These are phyloP conservation scores for Pseudevernia furfuracea DNA, from an alignment of 495 filamentous ascomycete species.

Conservation along the genomic window DNA sequence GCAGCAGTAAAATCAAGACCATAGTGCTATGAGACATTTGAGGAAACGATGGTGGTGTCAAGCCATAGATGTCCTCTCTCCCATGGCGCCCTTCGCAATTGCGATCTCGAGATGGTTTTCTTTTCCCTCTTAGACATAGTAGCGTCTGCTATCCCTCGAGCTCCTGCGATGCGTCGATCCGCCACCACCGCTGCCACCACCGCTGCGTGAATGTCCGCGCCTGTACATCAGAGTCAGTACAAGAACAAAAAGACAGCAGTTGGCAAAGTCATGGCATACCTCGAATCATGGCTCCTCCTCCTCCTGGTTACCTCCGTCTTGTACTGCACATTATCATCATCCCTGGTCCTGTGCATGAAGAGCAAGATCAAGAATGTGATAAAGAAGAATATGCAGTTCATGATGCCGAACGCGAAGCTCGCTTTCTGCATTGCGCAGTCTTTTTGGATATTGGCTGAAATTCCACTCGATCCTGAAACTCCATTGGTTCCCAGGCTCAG, in stretches of 20 bases:
- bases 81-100: not conserved
- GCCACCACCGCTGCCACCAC: slow-evolving; percentile 25
- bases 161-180: slow-evolving; percentile 24
- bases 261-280: slow-evolving; percentile 13
- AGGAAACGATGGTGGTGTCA: not conserved
- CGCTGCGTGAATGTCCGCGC: slow-evolving; percentile 29
- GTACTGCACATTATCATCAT: slow-evolving; percentile 32
- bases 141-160: slow-evolving; percentile 26
- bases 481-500: slow-evolving; percentile 57
- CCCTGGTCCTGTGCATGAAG: slow-evolving; percentile 43
- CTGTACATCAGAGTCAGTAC: slow-evolving; percentile 12
- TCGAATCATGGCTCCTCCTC: slow-evolving; percentile 39
- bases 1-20: not conserved
- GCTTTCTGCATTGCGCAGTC: slow-evolving; percentile 85
- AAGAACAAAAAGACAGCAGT: not conserved
- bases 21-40: slow-evolving; percentile 6
- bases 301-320: slow-evolving; percentile 36
- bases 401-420: slow-evolving; percentile 76
- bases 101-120: not conserved
- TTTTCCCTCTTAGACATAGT: slow-evolving; percentile 22
- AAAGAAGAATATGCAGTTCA: slow-evolving; percentile 77
- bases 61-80: not conserved
- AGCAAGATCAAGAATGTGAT: slow-evolving; percentile 58
- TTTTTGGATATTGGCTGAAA: slow-evolving; percentile 54
- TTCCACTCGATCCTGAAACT: slow-evolving; percentile 35